phyloP scores from a whole-genome alignment of 2,329 filamentous ascomycete species.

The Annulohypoxylon truncatum region DNA sequence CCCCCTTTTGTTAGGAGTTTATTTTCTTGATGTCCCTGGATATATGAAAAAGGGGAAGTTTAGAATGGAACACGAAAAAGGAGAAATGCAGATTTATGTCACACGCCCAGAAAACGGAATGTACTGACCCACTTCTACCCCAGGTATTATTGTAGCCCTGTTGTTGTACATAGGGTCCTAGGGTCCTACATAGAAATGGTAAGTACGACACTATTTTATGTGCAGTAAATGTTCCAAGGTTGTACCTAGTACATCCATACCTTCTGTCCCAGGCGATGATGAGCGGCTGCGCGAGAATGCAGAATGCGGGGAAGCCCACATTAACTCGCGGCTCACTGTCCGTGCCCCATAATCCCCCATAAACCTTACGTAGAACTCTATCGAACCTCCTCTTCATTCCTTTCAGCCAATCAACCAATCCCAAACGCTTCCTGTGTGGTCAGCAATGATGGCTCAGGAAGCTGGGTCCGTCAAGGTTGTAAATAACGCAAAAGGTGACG shows the following conservation, averaged over 20 bases:
- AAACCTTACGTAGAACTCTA: not conserved
- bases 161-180: too few relatives aligned
- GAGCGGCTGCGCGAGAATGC: slow-evolving; percentile 34
- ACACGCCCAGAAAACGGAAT: slow-evolving; percentile 36
- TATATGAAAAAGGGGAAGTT: slow-evolving; percentile 1
- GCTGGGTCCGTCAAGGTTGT: not conserved
- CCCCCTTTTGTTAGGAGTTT: slow-evolving; percentile 18
- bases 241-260: slow-evolving; percentile 11
- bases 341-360: not conserved
- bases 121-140: slow-evolving; percentile 29
- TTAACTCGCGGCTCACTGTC: slow-evolving; percentile 32
- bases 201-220: not conserved
- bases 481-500: slow-evolving; percentile 4
- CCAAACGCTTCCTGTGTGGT: not conserved
- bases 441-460: not conserved
- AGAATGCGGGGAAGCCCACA: slow-evolving; percentile 41
- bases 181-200: not conserved
- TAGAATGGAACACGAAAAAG: slow-evolving; percentile 23
- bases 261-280: slow-evolving; percentile 33
- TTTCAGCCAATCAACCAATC: not conserved
- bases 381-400: not conserved
- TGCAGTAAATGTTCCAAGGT: not conserved
- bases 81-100: slow-evolving; percentile 41
- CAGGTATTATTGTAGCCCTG: not conserved
- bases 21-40: slow-evolving; percentile 1